These are phyloP conservation scores for Trypanosoma congolense DNA, from an alignment of 208 protist species.

Conservation along the genomic window DNA sequence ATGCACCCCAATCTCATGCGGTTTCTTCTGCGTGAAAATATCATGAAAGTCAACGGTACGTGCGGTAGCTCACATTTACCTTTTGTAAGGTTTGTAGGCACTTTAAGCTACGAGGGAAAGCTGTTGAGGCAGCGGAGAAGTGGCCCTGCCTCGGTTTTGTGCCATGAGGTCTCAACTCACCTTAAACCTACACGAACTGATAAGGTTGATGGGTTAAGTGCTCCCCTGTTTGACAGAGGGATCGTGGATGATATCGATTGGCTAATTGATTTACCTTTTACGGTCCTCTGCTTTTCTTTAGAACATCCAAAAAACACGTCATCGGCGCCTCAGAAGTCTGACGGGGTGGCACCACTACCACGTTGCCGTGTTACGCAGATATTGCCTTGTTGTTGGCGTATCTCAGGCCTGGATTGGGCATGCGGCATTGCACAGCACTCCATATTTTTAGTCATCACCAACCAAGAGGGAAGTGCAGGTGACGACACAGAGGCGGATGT, in stretches of 20 bases:
- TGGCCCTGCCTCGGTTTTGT: neutral
- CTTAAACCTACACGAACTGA: no score
- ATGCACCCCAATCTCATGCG: constrained; percentile 17
- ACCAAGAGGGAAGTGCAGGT: neutral
- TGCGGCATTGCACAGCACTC: constrained; percentile 13
- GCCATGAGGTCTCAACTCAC: neutral
- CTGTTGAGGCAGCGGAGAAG: neutral
- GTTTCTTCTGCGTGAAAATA: neutral
- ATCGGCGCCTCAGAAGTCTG: neutral
- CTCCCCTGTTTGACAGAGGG: neutral
- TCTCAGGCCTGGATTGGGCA: constrained; percentile 7
- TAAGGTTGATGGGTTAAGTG: neutral
- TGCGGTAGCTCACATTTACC: neutral
- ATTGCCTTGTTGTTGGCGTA: constrained; percentile 15
- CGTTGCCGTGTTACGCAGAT: constrained; percentile 2
- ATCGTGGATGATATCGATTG: neutral
- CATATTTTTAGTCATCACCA: constrained; percentile 6
- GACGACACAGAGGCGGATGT: neutral
- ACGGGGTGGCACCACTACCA: neutral
- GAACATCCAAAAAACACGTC: neutral
- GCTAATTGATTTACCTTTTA: constrained; percentile 19
- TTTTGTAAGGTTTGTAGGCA: constrained; percentile 7
- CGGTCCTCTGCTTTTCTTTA: constrained; percentile 16
- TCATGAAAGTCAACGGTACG: neutral
- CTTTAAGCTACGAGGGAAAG: constrained; percentile 14